Base-by-base conservation (phyloP, 108 stramenopile genomes). In the Cyclotella atomus region DNA sequence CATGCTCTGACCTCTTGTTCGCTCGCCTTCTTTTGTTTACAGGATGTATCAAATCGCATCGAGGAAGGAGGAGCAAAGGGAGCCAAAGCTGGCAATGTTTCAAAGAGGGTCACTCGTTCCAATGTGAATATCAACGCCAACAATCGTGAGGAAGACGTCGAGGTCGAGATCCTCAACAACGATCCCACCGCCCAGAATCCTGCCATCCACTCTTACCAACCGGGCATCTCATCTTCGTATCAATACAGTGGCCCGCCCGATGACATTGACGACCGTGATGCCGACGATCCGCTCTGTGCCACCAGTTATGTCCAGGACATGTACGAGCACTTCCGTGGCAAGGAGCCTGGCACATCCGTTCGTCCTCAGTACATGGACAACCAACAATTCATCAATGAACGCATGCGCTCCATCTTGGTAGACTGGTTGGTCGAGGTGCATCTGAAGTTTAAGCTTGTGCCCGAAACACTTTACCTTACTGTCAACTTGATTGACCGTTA, bases 391-490 rank as follows among this genome's bases (percentile, higher is more conserved):
- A 90, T 99, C 68, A 99, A 97, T 70, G 90, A 87, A 41, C 88
- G 84, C 59, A 99, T 99, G 99, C 88, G 98, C 62, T 84, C 94
- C 52, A 97, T 99, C 63, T 87, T 99, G 71, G 84, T 99, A 33
- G 98, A 99, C 79, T 99, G 99, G 99, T 88, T 99, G 46, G 95
- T 98, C 16, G 97, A 98, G 80, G 98, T 99, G 6, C 98, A 99
- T 84, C 70, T 95, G 67, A 99, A 97, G 90, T 99, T 99, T 84
- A 95, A 96, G 71, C 94, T 98, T 43, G 90, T 95, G 63, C 97
- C 97, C 14, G 97, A 98, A 69, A 98, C 98, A 23, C 87, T 99
- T 12, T 97, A 97, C 78, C 93, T 99, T 12, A 95, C 95, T 29
- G 93, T 99, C 35, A 96, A 98, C 69, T 84, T 99, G 72, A 96